These are phyloP conservation scores for Tilletia caries DNA, from an alignment of 1,284 basidiomycete genomes.

Conservation along the genomic window DNA sequence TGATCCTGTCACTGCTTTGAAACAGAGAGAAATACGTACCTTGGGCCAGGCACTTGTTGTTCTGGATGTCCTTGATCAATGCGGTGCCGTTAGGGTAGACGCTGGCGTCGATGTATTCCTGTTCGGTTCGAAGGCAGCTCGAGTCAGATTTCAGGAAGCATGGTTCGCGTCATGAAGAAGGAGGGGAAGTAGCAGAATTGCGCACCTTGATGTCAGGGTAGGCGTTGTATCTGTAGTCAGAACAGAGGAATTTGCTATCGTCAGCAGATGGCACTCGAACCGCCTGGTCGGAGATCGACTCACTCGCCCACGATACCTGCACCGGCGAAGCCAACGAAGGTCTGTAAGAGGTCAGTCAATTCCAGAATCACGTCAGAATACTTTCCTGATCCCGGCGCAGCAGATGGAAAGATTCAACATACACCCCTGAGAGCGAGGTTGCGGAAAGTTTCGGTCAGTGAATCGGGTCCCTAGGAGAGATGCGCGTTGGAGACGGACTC, in stretches of 20 bases:
- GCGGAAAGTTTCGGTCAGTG: too few relatives aligned
- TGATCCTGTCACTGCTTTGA: too few relatives aligned
- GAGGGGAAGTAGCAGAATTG: too few relatives aligned
- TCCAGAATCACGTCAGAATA: not conserved
- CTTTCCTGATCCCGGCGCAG: not conserved
- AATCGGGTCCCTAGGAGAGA: too few relatives aligned
- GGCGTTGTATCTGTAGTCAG: slow-evolving; percentile 21
- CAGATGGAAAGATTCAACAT: not conserved
- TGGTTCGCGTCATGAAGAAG: too few relatives aligned
- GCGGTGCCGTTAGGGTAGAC: slow-evolving; percentile 24
- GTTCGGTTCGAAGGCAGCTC: not conserved
- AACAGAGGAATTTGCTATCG: slow-evolving; percentile 20
- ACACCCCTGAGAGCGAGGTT: too few relatives aligned
- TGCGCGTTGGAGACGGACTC: too few relatives aligned
- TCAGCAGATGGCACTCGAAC: not conserved
- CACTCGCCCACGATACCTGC: slow-evolving; percentile 32
- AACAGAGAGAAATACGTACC: not conserved
- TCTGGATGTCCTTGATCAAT: slow-evolving; percentile 20
- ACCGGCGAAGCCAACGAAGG: slow-evolving; percentile 37
- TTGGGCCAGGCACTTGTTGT: slow-evolving; percentile 26
- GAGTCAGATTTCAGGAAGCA: too few relatives aligned
- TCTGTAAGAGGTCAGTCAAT: not conserved
- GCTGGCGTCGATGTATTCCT: slow-evolving; percentile 18
- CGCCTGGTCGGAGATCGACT: not conserved
- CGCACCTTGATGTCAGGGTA: slow-evolving; percentile 11